phyloP scores from a whole-genome alignment of 805 yeast species.

The Candida gorgasii region DNA sequence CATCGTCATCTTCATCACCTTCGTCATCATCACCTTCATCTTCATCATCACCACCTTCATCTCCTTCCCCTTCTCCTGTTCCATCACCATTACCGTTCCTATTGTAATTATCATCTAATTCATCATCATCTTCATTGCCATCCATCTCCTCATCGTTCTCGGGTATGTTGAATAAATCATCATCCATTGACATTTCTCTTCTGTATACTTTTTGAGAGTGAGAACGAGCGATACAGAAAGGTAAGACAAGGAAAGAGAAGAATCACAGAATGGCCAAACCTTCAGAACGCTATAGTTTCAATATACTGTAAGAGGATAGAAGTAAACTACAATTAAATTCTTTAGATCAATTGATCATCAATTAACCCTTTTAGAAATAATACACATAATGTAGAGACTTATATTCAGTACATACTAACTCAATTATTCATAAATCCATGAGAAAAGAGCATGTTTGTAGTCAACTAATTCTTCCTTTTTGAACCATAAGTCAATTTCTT shows the following conservation, averaged over 20 bases:
- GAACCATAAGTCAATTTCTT: constrained; percentile 97
- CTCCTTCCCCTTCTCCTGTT: constrained; percentile 19
- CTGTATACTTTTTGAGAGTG: background rate
- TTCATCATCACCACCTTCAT: constrained; percentile 17
- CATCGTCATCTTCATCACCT: constrained; percentile 20
- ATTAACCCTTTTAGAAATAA: background rate
- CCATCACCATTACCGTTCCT: constrained; percentile 20
- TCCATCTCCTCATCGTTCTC: constrained; percentile 20
- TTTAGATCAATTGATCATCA: background rate
- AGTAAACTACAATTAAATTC: no score
- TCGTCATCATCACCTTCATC: constrained; percentile 19
- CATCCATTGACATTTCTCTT: constrained; percentile 20
- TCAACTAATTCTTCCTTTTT: constrained; percentile 92
- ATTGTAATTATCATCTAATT: constrained; percentile 18
- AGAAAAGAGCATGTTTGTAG: constrained; percentile 81
- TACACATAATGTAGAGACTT: background rate
- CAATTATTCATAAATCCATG: constrained; percentile 89
- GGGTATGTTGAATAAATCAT: constrained; percentile 26
- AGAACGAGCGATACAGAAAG: background rate
- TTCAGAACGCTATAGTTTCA: no score
- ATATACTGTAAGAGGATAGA: no score
- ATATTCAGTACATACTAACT: background rate
- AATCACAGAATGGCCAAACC: background rate
- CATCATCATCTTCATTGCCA: constrained; percentile 21
- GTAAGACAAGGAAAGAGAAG: background rate